Base-by-base conservation (phyloP, 352 stramenopile genomes). In the Globisporangium paroecandrum region DNA sequence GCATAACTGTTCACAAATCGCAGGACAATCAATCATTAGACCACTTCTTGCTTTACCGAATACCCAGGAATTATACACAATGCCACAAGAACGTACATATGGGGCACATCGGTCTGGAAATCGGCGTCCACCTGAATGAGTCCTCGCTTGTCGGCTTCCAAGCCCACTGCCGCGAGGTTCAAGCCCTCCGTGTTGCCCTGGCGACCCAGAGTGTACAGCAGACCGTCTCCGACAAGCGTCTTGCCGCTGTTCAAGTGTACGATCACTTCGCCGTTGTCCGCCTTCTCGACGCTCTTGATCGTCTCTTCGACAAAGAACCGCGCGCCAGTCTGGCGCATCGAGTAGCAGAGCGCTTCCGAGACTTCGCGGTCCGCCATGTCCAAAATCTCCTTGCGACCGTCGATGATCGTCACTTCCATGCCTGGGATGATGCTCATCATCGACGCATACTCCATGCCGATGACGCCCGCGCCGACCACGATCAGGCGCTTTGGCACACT, bases 361-460 rank as follows among this genome's bases (percentile, higher is more conserved):
- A 97, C 87, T 70, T 97, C 89, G 59, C 86, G 86, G 72, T 97
- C 90, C 3, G 90, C 90, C 83, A 97, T 95, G 64, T 95, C 87
- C 46, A 97, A 71, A 58, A 95, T 91, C 69, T 93, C 85, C 69
- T 93, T 84, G 60, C 88, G 83, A 29, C 85, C 84, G 56, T 97
- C 90, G 65, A 97, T 94, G 63, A 97, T 87, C 34, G 89, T 97
- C 56, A 97, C 89, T 18, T 94, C 84, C 38, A 90, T 94, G 56
- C 90, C 90, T 0, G 89, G 89, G 54, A 97, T 92, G 64, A 97
- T 95, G 63, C 83, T 94, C 75, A 97, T 94, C 89, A 97, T 97
- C 20, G 83, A 93, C 15, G 90, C 90, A 58, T 97, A 97, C 61
- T 97, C 90, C 88, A 97, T 97, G n/a, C 90, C 90, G 49, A 97